A percentile compares a stretch with the other conserved stretches of the same genome.
phyloP scores from a whole-genome alignment of 257 asterid genomes.

The Solanum habrochaites region DNA sequence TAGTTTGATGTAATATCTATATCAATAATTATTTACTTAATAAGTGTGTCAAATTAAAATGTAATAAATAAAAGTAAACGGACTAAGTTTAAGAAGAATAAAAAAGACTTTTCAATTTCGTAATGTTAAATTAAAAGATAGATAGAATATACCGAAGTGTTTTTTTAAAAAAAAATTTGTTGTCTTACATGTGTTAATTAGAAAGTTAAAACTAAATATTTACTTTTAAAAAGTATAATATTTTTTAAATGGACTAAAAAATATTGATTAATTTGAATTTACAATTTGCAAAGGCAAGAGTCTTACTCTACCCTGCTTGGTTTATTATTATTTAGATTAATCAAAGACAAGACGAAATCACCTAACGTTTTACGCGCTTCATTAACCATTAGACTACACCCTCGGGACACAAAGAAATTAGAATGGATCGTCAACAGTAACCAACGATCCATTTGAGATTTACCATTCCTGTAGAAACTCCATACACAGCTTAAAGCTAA shows the following conservation, averaged over 20 bases:
- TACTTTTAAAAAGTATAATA: background rate
- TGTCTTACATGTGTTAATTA: rapidly evolving
- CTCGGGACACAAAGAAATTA: background rate
- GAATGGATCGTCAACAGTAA: background rate
- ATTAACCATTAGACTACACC: background rate
- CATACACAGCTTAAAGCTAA: background rate
- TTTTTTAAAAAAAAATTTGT: background rate
- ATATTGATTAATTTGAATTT: background rate
- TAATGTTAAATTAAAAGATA: background rate
- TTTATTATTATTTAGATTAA: background rate
- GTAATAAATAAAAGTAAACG: too few relatives aligned
- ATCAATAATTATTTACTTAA: too few relatives aligned
- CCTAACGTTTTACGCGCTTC: background rate
- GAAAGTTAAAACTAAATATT: background rate
- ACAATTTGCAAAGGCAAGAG: background rate
- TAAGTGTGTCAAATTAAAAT: too few relatives aligned
- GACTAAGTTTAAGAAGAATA: too few relatives aligned
- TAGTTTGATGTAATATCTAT: too few relatives aligned
- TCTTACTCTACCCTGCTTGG: background rate
- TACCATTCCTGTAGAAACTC: background rate
- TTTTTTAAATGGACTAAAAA: background rate
- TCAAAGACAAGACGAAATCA: background rate
- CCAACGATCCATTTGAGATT: background rate
- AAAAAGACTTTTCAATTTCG: too few relatives aligned
- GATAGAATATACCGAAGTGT: background rate